Conservation (phyloP, 306 rosid genomes). For the Malus sieversii region DNA sequence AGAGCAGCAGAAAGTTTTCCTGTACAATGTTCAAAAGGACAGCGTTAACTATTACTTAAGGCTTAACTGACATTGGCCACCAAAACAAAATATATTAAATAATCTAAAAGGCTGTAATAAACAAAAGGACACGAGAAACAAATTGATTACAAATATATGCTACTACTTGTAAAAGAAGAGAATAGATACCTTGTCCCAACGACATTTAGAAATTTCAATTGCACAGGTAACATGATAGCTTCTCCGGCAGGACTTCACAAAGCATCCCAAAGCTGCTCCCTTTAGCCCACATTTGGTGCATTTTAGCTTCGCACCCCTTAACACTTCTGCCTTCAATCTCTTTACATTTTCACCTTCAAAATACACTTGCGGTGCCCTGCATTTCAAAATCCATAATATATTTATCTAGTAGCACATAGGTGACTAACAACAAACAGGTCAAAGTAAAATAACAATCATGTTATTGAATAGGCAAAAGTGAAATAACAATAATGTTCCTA, state of each 20-base stretch:
- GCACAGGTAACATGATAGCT: slow-evolving; percentile 94
- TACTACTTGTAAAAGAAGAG: not conserved
- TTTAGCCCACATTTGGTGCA: slow-evolving; percentile 69
- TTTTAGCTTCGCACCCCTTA: slow-evolving; percentile 83
- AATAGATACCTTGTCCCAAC: slow-evolving; percentile 55
- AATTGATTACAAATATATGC: not conserved
- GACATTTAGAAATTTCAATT: slow-evolving; percentile 54
- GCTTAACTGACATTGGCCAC: slow-evolving; percentile 8
- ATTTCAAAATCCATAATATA: slow-evolving; percentile 17
- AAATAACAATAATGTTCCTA: not conserved
- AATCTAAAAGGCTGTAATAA: not conserved
- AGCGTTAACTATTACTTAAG: not conserved
- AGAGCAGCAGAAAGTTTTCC: slow-evolving; percentile 71
- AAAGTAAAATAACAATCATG: not conserved
- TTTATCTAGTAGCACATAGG: not conserved
- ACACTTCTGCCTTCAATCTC: slow-evolving; percentile 73
- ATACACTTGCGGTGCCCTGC: slow-evolving; percentile 90
- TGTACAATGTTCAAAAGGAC: slow-evolving; percentile 24
- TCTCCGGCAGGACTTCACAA: slow-evolving; percentile 62
- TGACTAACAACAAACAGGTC: not conserved
- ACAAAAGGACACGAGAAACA: not conserved
- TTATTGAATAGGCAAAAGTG: not conserved
- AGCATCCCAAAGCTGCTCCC: slow-evolving; percentile 98
- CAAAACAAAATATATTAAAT: not conserved
- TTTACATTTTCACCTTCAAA: slow-evolving; percentile 45